Evolutionary conservation across 371 early-diverging fungal genomes (phyloP).

Genomic region (Circinella minor): DNA sequence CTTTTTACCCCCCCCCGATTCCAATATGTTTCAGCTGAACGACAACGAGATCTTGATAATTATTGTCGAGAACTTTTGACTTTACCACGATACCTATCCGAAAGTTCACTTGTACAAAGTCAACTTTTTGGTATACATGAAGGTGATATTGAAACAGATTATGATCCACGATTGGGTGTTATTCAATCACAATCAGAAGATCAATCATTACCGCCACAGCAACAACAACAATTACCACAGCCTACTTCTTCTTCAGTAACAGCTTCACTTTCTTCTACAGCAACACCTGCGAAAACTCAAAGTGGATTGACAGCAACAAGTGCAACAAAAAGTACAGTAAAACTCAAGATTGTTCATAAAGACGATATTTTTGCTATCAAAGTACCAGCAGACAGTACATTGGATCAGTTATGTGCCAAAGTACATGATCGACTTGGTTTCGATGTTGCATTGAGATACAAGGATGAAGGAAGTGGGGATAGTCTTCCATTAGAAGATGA

Average conservation of each 20-base stretch:
- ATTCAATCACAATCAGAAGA: not conserved
- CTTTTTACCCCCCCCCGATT: not conserved
- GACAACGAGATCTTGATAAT: conserved; percentile 67
- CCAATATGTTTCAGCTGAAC: conserved; percentile 38
- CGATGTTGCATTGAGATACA: conserved; percentile 35
- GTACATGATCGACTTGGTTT: conserved; percentile 64
- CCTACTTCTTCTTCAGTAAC: conserved; percentile 9
- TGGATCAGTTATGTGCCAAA: conserved; percentile 58
- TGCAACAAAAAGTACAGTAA: conserved; percentile 37
- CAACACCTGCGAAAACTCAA: not conserved
- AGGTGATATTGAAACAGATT: conserved; percentile 68
- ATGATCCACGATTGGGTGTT: conserved; percentile 33
- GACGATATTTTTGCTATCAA: conserved; percentile 80
- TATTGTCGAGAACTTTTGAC: conserved; percentile 71
- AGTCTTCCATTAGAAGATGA: conserved; percentile 30
- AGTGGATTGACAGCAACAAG: not conserved
- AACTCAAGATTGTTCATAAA: conserved; percentile 72
- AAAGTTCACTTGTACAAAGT: conserved; percentile 57
- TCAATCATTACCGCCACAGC: conserved; percentile 2
- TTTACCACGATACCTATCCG: conserved; percentile 65
- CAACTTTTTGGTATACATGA: conserved; percentile 70
- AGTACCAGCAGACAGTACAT: conserved; percentile 62
- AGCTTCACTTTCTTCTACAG: not conserved
- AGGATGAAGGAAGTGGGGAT: conserved; percentile 31
- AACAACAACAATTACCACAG: conserved; percentile 9